Conservation (phyloP, 2,329 filamentous ascomycete species). For the Aspergillus vadensis region DNA sequence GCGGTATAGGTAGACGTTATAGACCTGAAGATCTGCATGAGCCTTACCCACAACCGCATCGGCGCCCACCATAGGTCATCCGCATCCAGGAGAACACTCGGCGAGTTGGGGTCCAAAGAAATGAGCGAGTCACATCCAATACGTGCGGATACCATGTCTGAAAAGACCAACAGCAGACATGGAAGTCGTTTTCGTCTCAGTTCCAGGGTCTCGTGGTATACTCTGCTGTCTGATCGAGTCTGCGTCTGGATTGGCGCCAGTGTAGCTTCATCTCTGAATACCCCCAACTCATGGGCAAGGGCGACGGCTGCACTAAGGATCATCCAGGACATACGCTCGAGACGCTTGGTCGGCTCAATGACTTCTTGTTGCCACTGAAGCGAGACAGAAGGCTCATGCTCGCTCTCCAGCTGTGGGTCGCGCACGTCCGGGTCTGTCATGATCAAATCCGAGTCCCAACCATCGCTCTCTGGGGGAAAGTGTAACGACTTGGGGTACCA, state of each 20-base stretch:
- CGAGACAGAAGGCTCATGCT: constrained; percentile 32
- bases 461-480: constrained; percentile 54
- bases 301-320: constrained; percentile 54
- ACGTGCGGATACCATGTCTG: constrained; percentile 51
- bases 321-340: constrained; percentile 62
- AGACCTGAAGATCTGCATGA: constrained; percentile 34
- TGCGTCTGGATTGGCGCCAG: constrained; percentile 23
- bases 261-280: constrained; percentile 41
- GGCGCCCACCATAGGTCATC: constrained; percentile 47
- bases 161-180: constrained; percentile 44
- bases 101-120: constrained; percentile 39
- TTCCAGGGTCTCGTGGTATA: constrained; percentile 23
- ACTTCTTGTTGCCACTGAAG: constrained; percentile 55
- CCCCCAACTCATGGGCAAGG: constrained; percentile 53
- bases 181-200: constrained; percentile 34
- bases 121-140: constrained; percentile 49
- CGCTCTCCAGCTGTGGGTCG: constrained; percentile 35
- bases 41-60: constrained; percentile 47
- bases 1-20: neutral
- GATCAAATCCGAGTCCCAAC: constrained; percentile 56
- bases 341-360: constrained; percentile 54
- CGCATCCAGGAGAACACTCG: constrained; percentile 33
- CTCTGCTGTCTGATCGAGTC: constrained; percentile 15
- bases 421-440: constrained; percentile 44
- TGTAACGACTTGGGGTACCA: constrained; percentile 58